These are phyloP conservation scores for Stephania yunnanensis DNA, from an alignment of 164 flowering plant species.

Conservation along the genomic window DNA sequence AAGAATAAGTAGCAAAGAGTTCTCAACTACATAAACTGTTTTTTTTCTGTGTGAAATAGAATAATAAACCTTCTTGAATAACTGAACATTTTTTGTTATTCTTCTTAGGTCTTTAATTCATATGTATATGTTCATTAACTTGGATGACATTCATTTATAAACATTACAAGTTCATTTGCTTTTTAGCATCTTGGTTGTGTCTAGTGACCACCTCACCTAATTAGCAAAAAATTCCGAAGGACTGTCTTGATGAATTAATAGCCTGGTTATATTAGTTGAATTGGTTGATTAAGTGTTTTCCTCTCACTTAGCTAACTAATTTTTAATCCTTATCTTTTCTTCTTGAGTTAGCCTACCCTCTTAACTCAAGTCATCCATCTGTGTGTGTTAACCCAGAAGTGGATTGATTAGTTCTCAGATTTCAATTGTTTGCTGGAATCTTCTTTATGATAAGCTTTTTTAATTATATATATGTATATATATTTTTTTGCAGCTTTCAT, in stretches of 20 bases:
- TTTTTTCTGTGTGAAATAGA: no score
- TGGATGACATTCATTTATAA: no score
- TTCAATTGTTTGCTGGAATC: neutral
- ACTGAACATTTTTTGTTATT: no score
- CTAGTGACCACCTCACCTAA: no score
- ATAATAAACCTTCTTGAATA: no score
- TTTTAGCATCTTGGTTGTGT: neutral
- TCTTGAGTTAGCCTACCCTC: neutral
- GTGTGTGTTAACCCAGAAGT: neutral
- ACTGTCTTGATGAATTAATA: no score
- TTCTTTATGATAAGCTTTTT: neutral
- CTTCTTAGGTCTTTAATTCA: no score
- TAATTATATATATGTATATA: neutral
- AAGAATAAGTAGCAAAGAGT: no score
- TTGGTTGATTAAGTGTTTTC: neutral
- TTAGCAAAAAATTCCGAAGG: no score
- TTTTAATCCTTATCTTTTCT: neutral
- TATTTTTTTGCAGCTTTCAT: conserved; percentile 53
- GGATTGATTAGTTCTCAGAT: no score
- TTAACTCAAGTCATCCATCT: neutral
- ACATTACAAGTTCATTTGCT: neutral
- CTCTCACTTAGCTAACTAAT: neutral
- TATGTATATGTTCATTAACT: no score
- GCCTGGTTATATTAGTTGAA: neutral
- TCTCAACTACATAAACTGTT: no score